Evolutionary conservation across 768 basidiomycete genomes (phyloP).

Genomic region (Pleurotus ostreatus): DNA sequence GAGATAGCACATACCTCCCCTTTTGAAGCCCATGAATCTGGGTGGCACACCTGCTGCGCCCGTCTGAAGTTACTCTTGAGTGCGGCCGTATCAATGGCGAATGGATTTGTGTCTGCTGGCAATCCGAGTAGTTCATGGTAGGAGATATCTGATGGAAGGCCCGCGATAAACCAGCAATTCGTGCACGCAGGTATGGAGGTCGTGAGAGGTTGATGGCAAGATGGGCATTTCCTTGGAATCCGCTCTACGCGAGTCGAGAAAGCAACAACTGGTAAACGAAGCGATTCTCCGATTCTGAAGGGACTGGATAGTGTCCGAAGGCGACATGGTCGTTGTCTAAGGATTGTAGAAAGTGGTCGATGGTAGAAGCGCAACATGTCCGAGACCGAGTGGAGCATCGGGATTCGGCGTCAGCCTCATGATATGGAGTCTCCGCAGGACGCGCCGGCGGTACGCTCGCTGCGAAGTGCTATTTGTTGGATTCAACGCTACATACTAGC

Average conservation of each 20-base stretch:
- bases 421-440: no score
- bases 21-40: constrained; percentile 77
- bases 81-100: constrained; percentile 55
- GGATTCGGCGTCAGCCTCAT: no score
- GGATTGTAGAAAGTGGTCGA: no score
- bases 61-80: constrained; percentile 66
- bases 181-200: constrained; percentile 72
- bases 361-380: no score
- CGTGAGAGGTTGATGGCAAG: constrained; percentile 56
- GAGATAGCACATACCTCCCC: constrained; percentile 43
- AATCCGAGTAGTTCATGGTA: constrained; percentile 71
- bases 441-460: no score
- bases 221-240: constrained; percentile 44
- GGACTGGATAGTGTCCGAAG: no score
- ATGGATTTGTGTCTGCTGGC: constrained; percentile 61
- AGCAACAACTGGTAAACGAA: neutral
- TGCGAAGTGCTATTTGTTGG: no score
- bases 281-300: neutral
- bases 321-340: no score
- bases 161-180: constrained; percentile 64
- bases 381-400: no score
- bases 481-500: no score
- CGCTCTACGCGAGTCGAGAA: neutral
- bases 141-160: constrained; percentile 47
- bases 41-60: constrained; percentile 78